Evolutionary conservation across 1,139 yeast genomes (phyloP), one percentile per base, ranked within the genome.

Genomic region (Blastobotrys arbuscula): DNA sequence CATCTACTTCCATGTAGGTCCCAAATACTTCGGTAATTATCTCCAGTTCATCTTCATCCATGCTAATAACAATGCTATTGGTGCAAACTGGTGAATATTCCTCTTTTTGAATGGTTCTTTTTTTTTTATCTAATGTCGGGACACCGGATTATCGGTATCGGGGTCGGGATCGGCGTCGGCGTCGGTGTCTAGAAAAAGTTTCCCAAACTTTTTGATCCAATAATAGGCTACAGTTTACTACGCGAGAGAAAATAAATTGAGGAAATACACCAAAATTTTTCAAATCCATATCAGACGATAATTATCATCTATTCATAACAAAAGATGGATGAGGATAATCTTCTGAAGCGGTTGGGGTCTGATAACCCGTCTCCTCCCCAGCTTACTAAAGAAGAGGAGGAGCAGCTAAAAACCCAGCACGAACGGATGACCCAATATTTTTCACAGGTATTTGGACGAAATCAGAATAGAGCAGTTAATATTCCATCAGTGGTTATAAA

Each of bases 401-500:
- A 26, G 12, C 21, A 15, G 12, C 12, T 16, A 8, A 41, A 24
- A 28, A 33, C 34, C 6, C 42, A 36, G 30, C 34, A 35, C n/a
- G 45, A 50, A 30, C 45, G 47, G 18, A 42, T 49, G 34, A 6
- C 34, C 36, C 20, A 46, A 19, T 46, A 45, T 37, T 50, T 50
- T 19, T 30, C 42, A 15, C 24, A 28, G 4, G 13, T 50, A 20
- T 47, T 49, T 16, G 52, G 49, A 30, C 53, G 53, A 39, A 59
- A 59, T 44, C 35, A 53, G 8, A 39, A 56, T 3, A 52, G 55
- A 16, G 63, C 65, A 1, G 68, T 65, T 2, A 53, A 59, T n/a
- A 50, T 58, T 39, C 60, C 70, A 28, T 70, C 74, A 45, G 78
- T 82, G 13, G 79, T 78, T 54, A 70, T 83, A 6, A 70, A 76